phyloP scores from a whole-genome alignment of 164 flowering plant species.

The Chimonanthus praecox region DNA sequence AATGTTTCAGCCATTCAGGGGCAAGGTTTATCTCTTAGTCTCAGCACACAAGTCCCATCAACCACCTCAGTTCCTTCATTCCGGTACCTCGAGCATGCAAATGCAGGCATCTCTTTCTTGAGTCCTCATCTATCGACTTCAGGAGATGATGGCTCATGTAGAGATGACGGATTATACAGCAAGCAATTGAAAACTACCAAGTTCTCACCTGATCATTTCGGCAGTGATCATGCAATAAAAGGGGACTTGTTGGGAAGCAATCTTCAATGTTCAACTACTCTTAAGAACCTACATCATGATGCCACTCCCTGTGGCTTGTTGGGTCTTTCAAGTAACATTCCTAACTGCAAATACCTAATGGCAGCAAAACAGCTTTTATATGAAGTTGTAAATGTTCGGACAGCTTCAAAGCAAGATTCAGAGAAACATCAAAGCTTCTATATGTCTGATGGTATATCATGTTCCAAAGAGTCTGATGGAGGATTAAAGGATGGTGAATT shows the following conservation, averaged over 20 bases:
- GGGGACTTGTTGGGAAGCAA: neutral
- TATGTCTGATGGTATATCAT: conserved; percentile 13
- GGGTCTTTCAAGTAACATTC: conserved; percentile 24
- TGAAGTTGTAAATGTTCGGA: conserved; percentile 68
- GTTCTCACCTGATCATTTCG: neutral
- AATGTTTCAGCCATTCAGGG: conserved; percentile 15
- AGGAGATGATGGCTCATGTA: conserved; percentile 31
- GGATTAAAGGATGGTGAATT: conserved; percentile 13
- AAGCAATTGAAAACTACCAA: conserved; percentile 6
- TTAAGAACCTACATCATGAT: conserved; percentile 15
- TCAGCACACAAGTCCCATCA: conserved; percentile 51
- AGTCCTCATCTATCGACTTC: conserved; percentile 30
- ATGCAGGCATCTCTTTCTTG: conserved; percentile 32
- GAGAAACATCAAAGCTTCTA: conserved; percentile 26
- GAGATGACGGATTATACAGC: conserved; percentile 18
- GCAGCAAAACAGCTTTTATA: conserved; percentile 75
- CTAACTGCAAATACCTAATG: conserved; percentile 61
- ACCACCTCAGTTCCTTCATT: conserved; percentile 33
- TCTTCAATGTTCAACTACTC: neutral
- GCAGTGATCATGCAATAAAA: conserved; percentile 12
- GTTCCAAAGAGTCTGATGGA: conserved; percentile 32
- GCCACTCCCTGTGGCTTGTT: conserved; percentile 27
- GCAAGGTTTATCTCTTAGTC: conserved; percentile 71
- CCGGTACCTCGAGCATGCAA: conserved; percentile 31
- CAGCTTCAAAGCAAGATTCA: conserved; percentile 41